phyloP scores from a whole-genome alignment of 257 asterid genomes.

The Primulina eburnea region DNA sequence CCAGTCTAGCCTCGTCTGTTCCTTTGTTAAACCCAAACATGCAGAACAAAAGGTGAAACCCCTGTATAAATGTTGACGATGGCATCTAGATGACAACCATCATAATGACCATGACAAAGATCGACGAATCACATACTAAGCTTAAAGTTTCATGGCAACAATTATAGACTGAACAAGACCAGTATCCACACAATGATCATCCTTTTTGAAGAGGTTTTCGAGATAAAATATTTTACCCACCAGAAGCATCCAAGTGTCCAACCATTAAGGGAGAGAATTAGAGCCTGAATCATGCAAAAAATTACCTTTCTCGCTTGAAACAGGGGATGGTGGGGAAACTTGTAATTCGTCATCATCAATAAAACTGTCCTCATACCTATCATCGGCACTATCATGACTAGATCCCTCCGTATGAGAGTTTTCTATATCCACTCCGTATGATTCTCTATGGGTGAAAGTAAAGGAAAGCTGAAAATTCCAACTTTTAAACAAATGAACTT shows the following conservation, averaged over 20 bases:
- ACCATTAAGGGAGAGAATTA: conserved; percentile 10
- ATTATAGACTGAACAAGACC: background rate
- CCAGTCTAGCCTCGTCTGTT: conserved; percentile 25
- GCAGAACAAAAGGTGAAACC: conserved; percentile 20
- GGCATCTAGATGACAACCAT: conserved; percentile 13
- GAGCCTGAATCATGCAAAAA: conserved; percentile 6
- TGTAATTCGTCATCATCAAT: conserved; percentile 49
- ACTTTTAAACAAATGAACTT: conserved; percentile 3
- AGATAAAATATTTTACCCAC: background rate
- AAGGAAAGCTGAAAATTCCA: conserved; percentile 39
- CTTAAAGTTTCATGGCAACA: background rate
- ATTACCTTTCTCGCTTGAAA: conserved; percentile 48
- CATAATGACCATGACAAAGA: conserved; percentile 4
- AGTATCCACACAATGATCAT: background rate
- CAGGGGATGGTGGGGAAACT: conserved; percentile 41
- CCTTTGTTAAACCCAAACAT: conserved; percentile 24
- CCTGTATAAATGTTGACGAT: conserved; percentile 2
- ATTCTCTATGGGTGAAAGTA: conserved; percentile 49
- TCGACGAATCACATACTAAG: background rate
- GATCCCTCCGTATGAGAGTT: conserved; percentile 56
- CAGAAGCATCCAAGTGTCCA: conserved; percentile 12
- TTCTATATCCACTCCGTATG: conserved; percentile 81
- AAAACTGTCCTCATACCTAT: conserved; percentile 73
- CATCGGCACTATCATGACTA: conserved; percentile 47
- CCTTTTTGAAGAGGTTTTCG: conserved; percentile 12